phyloP scores from a whole-genome alignment of 192 early-diverging fungal species.

The Umbelopsis sp. region DNA sequence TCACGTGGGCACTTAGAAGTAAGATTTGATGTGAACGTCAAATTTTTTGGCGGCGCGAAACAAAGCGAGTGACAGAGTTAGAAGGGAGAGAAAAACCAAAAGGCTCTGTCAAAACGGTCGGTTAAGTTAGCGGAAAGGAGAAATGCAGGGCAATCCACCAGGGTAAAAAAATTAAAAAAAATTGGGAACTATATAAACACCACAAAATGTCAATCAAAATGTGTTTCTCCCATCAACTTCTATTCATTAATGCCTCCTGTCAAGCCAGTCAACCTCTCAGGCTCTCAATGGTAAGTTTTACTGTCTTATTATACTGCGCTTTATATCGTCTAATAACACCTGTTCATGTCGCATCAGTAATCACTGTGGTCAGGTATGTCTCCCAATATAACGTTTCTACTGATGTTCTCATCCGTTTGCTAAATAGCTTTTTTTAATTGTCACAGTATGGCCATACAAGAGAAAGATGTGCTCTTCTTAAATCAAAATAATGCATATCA shows the following conservation, averaged over 20 bases:
- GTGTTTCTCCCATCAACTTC: not conserved
- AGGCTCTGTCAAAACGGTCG: too few relatives aligned
- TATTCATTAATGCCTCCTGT: not conserved
- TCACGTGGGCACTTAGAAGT: too few relatives aligned
- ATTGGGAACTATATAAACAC: not conserved
- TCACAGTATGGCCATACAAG: conserved; percentile 7
- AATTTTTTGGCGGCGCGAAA: too few relatives aligned
- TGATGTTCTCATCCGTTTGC: not conserved
- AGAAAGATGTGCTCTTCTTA: not conserved
- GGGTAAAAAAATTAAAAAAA: too few relatives aligned
- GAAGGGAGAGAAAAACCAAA: too few relatives aligned
- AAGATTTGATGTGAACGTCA: too few relatives aligned
- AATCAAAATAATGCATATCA: conserved; percentile 18
- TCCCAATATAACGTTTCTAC: not conserved
- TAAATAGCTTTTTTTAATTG: not conserved
- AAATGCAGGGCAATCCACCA: not conserved
- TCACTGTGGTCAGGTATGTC: conserved; percentile 13
- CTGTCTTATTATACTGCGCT: too few relatives aligned
- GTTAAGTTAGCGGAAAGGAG: not conserved
- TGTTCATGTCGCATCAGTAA: not conserved
- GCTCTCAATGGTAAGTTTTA: not conserved
- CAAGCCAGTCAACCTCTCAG: conserved; percentile 6
- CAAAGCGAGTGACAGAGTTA: too few relatives aligned
- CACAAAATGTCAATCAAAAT: not conserved
- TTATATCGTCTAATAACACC: too few relatives aligned